Evolutionary conservation across 352 stramenopile genomes (phyloP).

Genomic region (Pythium coloratum): DNA sequence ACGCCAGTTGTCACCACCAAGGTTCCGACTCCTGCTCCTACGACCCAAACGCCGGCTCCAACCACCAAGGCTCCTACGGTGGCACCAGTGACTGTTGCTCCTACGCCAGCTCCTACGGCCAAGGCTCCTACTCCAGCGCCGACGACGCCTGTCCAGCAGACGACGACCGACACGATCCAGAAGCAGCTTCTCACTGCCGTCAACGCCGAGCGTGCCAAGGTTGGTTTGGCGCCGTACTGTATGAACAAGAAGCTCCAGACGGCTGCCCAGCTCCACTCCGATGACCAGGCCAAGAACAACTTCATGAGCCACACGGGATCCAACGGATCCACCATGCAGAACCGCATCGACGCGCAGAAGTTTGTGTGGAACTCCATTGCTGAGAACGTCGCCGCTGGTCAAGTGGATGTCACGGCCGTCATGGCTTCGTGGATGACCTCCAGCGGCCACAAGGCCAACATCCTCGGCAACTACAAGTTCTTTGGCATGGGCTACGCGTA

Average conservation of each 20-base stretch:
- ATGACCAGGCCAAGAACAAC: slow-evolving; percentile 33
- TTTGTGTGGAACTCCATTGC: slow-evolving; percentile 33
- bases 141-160: background rate
- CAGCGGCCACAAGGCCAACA: slow-evolving; percentile 38
- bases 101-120: background rate
- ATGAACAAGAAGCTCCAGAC: slow-evolving; percentile 40
- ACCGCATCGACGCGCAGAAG: slow-evolving; percentile 15
- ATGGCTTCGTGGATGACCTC: slow-evolving; percentile 59
- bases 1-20: background rate
- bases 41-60: background rate
- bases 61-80: background rate
- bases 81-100: background rate
- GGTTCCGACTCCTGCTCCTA: background rate
- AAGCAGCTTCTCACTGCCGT: slow-evolving; percentile 19
- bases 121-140: background rate
- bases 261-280: slow-evolving; percentile 34
- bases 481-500: slow-evolving; percentile 27
- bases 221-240: slow-evolving; percentile 40
- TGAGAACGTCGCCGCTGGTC: slow-evolving; percentile 56
- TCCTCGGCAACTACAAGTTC: slow-evolving; percentile 31
- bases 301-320: slow-evolving; percentile 38
- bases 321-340: slow-evolving; percentile 18
- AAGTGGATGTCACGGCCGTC: slow-evolving; percentile 35
- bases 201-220: slow-evolving; percentile 51
- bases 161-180: background rate